phyloP scores from a whole-genome alignment of 805 yeast genomes.

The Candida palmyrensis region DNA sequence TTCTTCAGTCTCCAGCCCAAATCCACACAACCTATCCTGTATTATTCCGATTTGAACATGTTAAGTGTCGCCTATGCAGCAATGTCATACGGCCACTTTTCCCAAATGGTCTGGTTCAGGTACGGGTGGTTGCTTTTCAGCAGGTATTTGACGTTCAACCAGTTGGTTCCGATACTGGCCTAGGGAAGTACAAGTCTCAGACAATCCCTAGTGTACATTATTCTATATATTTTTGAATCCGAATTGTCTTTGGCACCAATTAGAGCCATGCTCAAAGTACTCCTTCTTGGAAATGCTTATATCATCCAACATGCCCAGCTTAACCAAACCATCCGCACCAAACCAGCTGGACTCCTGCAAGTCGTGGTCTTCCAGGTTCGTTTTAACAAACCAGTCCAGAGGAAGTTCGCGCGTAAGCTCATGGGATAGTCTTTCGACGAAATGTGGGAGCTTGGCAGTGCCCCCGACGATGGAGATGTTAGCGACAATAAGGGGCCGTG shows the following conservation, averaged over 20 bases:
- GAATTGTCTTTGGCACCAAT: conserved; percentile 49
- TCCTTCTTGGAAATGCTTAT: conserved; percentile 71
- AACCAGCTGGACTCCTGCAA: conserved; percentile 30
- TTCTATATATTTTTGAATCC: conserved; percentile 29
- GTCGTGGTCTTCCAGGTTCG: conserved; percentile 22
- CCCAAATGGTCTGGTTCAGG: conserved; percentile 95
- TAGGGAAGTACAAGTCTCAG: background rate
- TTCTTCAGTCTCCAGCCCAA: conserved; percentile 19
- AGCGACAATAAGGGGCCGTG: conserved; percentile 70
- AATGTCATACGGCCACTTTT: conserved; percentile 75
- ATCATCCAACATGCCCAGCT: conserved; percentile 40
- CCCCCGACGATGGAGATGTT: conserved; percentile 86
- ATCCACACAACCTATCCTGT: conserved; percentile 15
- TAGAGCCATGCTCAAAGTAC: conserved; percentile 79
- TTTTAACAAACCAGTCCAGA: conserved; percentile 60
- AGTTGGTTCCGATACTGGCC: conserved; percentile 33
- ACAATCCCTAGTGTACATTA: background rate
- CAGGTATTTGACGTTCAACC: conserved; percentile 74
- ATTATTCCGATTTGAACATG: conserved; percentile 38
- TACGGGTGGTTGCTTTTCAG: conserved; percentile 81
- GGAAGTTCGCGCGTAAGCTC: conserved; percentile 69
- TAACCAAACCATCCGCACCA: conserved; percentile 28
- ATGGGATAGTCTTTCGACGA: conserved; percentile 50
- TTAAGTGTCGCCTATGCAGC: conserved; percentile 50
- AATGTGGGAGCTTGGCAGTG: conserved; percentile 63